A percentile compares a stretch with the other conserved stretches of the same genome.
Evolutionary conservation across 257 asterid species (phyloP).

Genomic region (Solanum rostratum): DNA sequence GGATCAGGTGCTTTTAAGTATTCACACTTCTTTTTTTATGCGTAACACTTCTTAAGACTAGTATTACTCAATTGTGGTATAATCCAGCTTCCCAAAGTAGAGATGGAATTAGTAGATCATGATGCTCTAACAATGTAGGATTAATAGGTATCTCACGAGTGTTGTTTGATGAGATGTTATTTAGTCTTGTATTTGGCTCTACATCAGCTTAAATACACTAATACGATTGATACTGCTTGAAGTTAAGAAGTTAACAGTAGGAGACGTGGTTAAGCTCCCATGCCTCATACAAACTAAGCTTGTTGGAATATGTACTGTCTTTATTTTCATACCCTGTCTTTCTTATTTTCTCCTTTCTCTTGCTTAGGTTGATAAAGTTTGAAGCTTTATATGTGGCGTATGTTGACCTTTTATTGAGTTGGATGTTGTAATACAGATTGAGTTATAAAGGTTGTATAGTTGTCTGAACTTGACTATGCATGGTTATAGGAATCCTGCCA

Average conservation of each 20-base stretch:
- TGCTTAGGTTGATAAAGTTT: not conserved
- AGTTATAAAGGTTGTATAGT: not conserved
- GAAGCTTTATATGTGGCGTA: not conserved
- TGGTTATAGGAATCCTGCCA: constrained; percentile 71
- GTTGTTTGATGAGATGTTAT: not conserved
- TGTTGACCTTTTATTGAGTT: not conserved
- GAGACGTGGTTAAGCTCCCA: not conserved
- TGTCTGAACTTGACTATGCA: not conserved
- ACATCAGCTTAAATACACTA: not conserved
- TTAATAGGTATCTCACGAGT: not conserved
- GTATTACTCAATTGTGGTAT: not conserved
- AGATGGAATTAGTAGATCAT: not conserved
- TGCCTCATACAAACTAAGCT: not conserved
- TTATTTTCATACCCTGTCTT: not conserved
- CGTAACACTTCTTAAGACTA: not conserved
- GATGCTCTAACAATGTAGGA: not conserved
- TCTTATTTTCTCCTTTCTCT: not conserved
- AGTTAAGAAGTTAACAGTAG: not conserved
- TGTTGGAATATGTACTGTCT: not conserved
- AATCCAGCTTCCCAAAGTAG: not conserved
- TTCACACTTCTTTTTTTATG: not conserved
- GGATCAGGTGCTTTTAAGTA: not conserved
- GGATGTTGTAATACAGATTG: not conserved
- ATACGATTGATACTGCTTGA: not conserved
- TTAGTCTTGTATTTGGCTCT: not conserved